Percentiles rank a stretch among this genome's conserved stretches.
phyloP scores from a whole-genome alignment of 2,329 filamentous ascomycete genomes.

The Capronia coronata region DNA sequence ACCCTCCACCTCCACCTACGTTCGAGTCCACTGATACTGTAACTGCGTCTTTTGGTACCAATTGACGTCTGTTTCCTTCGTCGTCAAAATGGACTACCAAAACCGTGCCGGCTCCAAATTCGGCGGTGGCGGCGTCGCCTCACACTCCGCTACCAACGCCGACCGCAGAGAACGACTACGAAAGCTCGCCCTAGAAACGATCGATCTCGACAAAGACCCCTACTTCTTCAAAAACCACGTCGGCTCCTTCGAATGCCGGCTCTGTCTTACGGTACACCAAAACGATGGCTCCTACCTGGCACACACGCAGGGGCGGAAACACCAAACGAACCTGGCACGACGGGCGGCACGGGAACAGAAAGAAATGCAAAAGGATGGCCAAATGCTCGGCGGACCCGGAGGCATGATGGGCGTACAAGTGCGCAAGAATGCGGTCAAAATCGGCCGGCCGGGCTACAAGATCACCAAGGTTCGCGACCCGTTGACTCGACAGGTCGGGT shows the following conservation, averaged over 20 bases:
- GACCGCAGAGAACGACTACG: slow-evolving; percentile 95
- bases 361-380: slow-evolving; percentile 64
- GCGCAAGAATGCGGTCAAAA: slow-evolving; percentile 84
- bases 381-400: slow-evolving; percentile 59
- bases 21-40: too few species aligned
- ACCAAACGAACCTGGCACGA: slow-evolving; percentile 95
- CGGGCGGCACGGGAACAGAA: slow-evolving; percentile 93
- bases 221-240: slow-evolving; percentile 99
- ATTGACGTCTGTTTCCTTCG: too few species aligned
- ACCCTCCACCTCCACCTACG: neutral
- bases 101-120: slow-evolving; percentile 97
- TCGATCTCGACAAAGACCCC: slow-evolving; percentile 98
- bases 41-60: too few species aligned
- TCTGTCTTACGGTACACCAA: slow-evolving; percentile 95
- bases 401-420: slow-evolving; percentile 67
- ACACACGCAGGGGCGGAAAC: slow-evolving; percentile 96
- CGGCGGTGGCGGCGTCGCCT: slow-evolving; percentile 93
- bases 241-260: slow-evolving; percentile 92
- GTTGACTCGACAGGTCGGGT: slow-evolving; percentile 75
- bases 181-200: slow-evolving; percentile 96
- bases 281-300: slow-evolving; percentile 98
- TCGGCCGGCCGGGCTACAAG: slow-evolving; percentile 92
- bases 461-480: slow-evolving; percentile 94
- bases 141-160: slow-evolving; percentile 85
- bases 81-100: slow-evolving; percentile 59